A percentile compares a stretch with the other conserved stretches of the same genome.
Conservation (phyloP, 352 stramenopile genomes). For the Phytophthora meadii region DNA sequence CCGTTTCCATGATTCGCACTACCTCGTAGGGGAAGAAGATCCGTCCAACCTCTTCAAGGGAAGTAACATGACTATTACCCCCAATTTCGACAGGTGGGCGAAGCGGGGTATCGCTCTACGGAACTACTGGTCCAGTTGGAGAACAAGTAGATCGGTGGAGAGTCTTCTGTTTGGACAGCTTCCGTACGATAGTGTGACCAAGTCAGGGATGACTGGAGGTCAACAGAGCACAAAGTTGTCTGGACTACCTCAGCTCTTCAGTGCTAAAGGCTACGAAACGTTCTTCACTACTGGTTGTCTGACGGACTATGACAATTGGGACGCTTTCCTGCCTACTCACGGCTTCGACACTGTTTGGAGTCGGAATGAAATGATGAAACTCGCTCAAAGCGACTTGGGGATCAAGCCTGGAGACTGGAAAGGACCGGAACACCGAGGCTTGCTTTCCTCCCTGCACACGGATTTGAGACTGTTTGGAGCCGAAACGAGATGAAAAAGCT, state of each 20-base stretch:
- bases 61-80: constrained; percentile 45
- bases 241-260: constrained; percentile 59
- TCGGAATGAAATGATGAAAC: constrained; percentile 42
- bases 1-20: constrained; percentile 60
- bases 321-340: constrained; percentile 49
- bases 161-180: constrained; percentile 61
- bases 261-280: constrained; percentile 52
- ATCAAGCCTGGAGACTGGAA: constrained; percentile 50
- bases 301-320: constrained; percentile 54
- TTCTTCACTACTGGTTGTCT: constrained; percentile 53
- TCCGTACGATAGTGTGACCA: constrained; percentile 50
- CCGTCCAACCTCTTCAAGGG: constrained; percentile 18
- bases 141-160: constrained; percentile 61
- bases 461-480: too few relatives aligned
- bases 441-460: too few relatives aligned
- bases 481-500: too few relatives aligned
- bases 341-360: constrained; percentile 56
- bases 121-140: constrained; percentile 66
- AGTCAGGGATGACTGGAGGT: constrained; percentile 46
- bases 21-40: constrained; percentile 50
- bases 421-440: constrained; percentile 15
- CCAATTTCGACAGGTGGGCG: constrained; percentile 60
- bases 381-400: constrained; percentile 40
- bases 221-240: too few relatives aligned
- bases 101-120: constrained; percentile 54